Base-by-base conservation (phyloP, 768 basidiomycete species). In the Boletus barrowsii region DNA sequence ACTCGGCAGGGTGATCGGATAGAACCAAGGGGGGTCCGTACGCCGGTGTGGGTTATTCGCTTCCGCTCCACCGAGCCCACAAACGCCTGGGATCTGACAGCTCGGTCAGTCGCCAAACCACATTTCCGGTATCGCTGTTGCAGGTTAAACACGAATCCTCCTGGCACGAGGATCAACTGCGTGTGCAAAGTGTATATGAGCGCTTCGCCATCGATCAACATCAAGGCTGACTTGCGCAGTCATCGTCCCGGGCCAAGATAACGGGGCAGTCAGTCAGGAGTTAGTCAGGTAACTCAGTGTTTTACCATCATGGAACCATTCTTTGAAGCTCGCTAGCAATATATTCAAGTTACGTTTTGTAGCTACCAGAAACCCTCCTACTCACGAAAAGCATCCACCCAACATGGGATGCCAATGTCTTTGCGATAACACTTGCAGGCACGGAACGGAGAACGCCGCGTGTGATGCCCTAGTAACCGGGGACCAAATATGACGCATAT, bases 91-190 rank as follows among this genome's bases (percentile, higher is more conserved):
- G 5, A 35, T 10, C 13, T 35, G 33, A 35, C 33, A 35, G 14
- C 11, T 35, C 33, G 4, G 33, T 35, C 33, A 35, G 14, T 35
- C 33, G 7, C 33, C 33, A 35, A 35, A 35, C 10, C 14, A 35
- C 13, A 29, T 10, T 29, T 20, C 11, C 30, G 49, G 32, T 8
- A n/a, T 40, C 49, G 6, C 44, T 20, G 6, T 18, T 29, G 10
- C 3, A 17, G 7, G 4, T 4, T 24, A 29, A 24, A 40, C 10
- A 17, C 22, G 4, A 30, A 40, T 40, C 41, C n/a, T 13, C 33
- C 52, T 20, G 13, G 35, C 14, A 10, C 6, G 45, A 56, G 42
- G 42, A 57, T 57, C 55, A 46, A 13, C 42, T 57, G 18, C 17
- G 3, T 57, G 18, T 13, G 3, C 49, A 33, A 26, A 44, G 35